A percentile compares a stretch with the other conserved stretches of the same genome.
Evolutionary conservation across 192 early-diverging fungal species (phyloP).

Genomic region (Chytriomyces hyalinus): DNA sequence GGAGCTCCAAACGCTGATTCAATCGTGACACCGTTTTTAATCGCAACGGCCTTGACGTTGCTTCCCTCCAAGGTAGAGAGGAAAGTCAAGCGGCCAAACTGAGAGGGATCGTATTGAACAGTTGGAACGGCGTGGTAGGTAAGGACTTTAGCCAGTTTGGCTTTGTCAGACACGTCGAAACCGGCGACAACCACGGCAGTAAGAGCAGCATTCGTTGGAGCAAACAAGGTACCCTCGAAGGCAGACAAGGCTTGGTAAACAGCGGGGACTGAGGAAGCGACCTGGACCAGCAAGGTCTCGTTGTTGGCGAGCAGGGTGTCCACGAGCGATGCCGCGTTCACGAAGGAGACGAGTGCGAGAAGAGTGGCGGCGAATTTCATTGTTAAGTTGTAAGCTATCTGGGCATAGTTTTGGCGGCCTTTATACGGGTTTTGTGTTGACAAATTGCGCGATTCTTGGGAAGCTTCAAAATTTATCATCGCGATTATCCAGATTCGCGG

Average conservation of each 20-base stretch:
- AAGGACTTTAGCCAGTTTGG: slow-evolving; percentile 11
- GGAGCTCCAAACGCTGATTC: slow-evolving; percentile 12
- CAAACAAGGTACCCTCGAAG: slow-evolving; percentile 33
- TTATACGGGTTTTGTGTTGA: too few relatives aligned
- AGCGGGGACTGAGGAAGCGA: slow-evolving; percentile 6
- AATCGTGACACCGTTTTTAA: background rate
- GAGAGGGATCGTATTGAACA: background rate
- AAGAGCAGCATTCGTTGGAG: slow-evolving; percentile 35
- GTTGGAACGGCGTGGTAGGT: slow-evolving; percentile 29
- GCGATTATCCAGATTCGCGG: too few relatives aligned
- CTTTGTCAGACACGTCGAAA: slow-evolving; percentile 10
- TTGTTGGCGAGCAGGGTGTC: slow-evolving; percentile 8
- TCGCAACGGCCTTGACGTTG: slow-evolving; percentile 1
- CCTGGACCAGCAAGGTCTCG: slow-evolving; percentile 6
- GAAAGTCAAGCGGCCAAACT: background rate
- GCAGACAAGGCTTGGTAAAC: slow-evolving; percentile 12
- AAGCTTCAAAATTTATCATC: too few relatives aligned
- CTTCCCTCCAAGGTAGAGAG: slow-evolving; percentile 25
- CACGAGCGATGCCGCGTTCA: slow-evolving; percentile 14
- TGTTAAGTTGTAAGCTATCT: background rate
- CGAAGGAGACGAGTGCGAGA: background rate
- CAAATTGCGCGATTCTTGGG: too few relatives aligned
- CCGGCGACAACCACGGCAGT: slow-evolving; percentile 15
- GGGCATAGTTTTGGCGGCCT: too few relatives aligned
- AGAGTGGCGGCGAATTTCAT: background rate